Percentiles rank a stretch among this genome's conserved stretches.
phyloP scores from a whole-genome alignment of 768 basidiomycete genomes.

The Pisolithus microcarpus region DNA sequence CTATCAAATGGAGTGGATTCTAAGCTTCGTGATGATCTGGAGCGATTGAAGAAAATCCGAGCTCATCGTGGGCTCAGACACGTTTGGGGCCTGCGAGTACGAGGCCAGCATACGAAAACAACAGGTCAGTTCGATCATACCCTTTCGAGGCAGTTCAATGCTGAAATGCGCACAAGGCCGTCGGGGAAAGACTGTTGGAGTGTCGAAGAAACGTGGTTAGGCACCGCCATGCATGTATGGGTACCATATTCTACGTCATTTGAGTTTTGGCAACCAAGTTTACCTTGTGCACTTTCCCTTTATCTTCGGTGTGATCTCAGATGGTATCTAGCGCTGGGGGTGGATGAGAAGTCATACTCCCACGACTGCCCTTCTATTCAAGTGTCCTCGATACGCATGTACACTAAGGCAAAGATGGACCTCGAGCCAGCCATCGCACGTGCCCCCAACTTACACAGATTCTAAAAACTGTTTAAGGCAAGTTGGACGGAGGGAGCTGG shows the following conservation, averaged over 20 bases:
- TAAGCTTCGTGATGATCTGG: conserved; percentile 96
- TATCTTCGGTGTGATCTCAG: too few relatives aligned
- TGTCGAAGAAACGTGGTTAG: conserved; percentile 82
- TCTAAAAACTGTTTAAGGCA: conserved; percentile 16
- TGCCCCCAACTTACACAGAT: conserved; percentile 15
- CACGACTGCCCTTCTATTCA: too few relatives aligned
- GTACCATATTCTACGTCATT: conserved; percentile 3
- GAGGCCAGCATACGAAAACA: conserved; percentile 99
- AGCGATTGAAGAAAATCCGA: conserved; percentile 98
- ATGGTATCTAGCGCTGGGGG: too few relatives aligned
- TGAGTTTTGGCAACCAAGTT: background rate
- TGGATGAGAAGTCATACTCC: too few relatives aligned
- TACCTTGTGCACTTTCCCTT: too few relatives aligned
- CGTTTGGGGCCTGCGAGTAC: conserved; percentile 90
- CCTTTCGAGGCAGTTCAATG: background rate
- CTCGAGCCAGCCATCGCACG: too few relatives aligned
- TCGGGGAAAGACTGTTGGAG: conserved; percentile 94
- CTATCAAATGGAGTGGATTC: conserved; percentile 96
- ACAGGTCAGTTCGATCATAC: conserved; percentile 52
- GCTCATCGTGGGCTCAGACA: conserved; percentile 92
- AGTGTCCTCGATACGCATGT: too few relatives aligned
- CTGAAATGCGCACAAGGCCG: conserved; percentile 50
- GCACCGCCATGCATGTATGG: background rate
- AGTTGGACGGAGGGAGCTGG: background rate
- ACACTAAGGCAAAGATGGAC: too few relatives aligned